A percentile compares a stretch with the other conserved stretches of the same genome.
Evolutionary conservation across 2,329 filamentous ascomycete species (phyloP).

Genomic region (Trichoderma sp.): DNA sequence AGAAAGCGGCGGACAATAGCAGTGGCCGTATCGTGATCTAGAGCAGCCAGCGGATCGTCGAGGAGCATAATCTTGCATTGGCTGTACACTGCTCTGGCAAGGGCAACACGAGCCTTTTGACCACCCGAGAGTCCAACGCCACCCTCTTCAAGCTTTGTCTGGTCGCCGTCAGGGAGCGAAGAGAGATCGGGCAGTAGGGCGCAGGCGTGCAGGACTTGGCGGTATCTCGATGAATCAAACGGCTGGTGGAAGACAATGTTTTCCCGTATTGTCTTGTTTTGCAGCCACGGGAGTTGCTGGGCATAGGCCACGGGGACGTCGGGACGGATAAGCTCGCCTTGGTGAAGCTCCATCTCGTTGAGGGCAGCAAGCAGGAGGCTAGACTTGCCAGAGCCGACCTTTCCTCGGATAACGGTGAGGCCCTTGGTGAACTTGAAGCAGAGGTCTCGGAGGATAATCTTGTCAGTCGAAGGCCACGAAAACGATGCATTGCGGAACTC

Average conservation of each 20-base stretch:
- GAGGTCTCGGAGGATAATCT: constrained; percentile 48
- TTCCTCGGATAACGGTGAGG: constrained; percentile 55
- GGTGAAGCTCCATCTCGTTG: constrained; percentile 64
- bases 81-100: constrained; percentile 62
- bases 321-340: constrained; percentile 47
- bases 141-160: constrained; percentile 59
- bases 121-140: constrained; percentile 62
- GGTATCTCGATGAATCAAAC: constrained; percentile 55
- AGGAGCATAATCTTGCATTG: constrained; percentile 54
- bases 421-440: constrained; percentile 47
- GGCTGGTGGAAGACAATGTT: constrained; percentile 62
- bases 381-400: constrained; percentile 60
- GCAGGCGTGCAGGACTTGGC: constrained; percentile 58
- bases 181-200: constrained; percentile 55
- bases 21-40: constrained; percentile 61
- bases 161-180: constrained; percentile 55
- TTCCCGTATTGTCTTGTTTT: constrained; percentile 62
- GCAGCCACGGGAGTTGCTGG: constrained; percentile 61
- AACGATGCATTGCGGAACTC: constrained; percentile 66
- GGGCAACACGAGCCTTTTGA: constrained; percentile 59
- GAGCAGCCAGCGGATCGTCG: constrained; percentile 60
- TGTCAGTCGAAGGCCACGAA: constrained; percentile 69
- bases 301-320: constrained; percentile 53
- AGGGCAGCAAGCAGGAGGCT: constrained; percentile 57
- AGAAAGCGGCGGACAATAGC: constrained; percentile 61